Conservation (phyloP, 257 asterid genomes). For the Solanum sejunctum region DNA sequence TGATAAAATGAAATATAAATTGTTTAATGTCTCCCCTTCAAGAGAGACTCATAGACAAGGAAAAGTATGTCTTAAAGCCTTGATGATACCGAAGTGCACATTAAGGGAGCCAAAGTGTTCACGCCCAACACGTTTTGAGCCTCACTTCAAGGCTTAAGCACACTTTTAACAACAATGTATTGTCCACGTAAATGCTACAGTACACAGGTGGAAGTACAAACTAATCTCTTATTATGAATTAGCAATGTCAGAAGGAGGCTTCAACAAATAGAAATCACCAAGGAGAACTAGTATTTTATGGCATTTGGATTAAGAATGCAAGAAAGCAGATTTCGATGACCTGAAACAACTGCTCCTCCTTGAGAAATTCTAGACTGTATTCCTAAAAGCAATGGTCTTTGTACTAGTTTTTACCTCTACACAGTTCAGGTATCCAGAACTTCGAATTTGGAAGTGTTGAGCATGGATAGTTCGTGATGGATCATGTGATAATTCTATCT, state of each 20-base stretch:
- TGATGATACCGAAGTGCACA: not conserved
- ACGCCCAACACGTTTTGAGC: not conserved
- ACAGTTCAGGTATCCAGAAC: not conserved
- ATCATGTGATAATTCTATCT: not conserved
- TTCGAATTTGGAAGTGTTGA: not conserved
- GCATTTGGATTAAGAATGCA: not conserved
- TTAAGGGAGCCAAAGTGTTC: not conserved
- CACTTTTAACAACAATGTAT: fast-evolving
- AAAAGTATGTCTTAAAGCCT: not conserved
- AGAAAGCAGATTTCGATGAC: not conserved
- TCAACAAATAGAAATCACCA: no score
- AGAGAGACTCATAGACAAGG: not conserved
- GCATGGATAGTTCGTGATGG: not conserved
- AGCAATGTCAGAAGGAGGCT: no score
- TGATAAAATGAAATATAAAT: not conserved
- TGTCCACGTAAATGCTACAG: no score
- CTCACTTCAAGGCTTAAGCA: no score
- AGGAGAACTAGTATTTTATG: not conserved
- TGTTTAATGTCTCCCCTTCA: not conserved
- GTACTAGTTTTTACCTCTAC: not conserved
- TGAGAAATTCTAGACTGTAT: not conserved
- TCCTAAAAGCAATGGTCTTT: not conserved
- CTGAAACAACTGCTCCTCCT: not conserved
- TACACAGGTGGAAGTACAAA: no score
- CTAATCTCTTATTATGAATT: no score